Evolutionary conservation across 106 monocot species (phyloP).

Genomic region (Chionographis japonica): DNA sequence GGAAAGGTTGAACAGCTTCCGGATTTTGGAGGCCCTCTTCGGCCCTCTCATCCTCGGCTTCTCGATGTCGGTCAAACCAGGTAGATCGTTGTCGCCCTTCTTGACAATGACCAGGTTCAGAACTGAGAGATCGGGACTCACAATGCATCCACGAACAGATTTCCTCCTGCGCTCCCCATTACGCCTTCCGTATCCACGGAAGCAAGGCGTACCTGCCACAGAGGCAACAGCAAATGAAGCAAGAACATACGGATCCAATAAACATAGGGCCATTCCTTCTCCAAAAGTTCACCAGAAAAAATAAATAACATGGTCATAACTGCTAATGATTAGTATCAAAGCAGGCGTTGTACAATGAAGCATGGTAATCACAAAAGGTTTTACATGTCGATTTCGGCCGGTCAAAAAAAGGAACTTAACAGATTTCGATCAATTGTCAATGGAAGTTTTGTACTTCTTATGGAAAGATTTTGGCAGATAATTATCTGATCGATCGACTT

Average conservation of each 20-base stretch:
- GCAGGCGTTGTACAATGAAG: too few species aligned
- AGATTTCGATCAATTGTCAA: too few species aligned
- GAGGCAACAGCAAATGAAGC: slow-evolving; percentile 1
- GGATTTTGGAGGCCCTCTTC: slow-evolving; percentile 54
- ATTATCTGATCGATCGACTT: too few species aligned
- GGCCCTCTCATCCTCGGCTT: slow-evolving; percentile 55
- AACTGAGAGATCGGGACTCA: slow-evolving; percentile 45
- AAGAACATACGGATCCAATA: neutral
- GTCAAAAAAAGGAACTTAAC: too few species aligned
- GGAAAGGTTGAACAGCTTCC: slow-evolving; percentile 53
- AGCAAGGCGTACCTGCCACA: slow-evolving; percentile 19
- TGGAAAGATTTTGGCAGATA: too few species aligned
- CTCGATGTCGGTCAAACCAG: slow-evolving; percentile 53
- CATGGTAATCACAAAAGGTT: too few species aligned
- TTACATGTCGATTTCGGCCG: too few species aligned
- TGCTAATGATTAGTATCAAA: too few species aligned
- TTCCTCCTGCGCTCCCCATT: slow-evolving; percentile 66
- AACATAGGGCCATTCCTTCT: too few species aligned
- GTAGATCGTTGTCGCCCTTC: slow-evolving; percentile 50
- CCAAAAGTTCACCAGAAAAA: too few species aligned
- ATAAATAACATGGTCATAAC: too few species aligned
- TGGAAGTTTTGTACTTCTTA: too few species aligned
- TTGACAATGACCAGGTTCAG: slow-evolving; percentile 41
- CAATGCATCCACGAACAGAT: slow-evolving; percentile 69
- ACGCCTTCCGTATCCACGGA: slow-evolving; percentile 46